Percentiles rank a stretch among this genome's conserved stretches.
These are phyloP conservation scores for Melampsora larici-populina DNA, from an alignment of 1,284 basidiomycete species.

Conservation along the genomic window DNA sequence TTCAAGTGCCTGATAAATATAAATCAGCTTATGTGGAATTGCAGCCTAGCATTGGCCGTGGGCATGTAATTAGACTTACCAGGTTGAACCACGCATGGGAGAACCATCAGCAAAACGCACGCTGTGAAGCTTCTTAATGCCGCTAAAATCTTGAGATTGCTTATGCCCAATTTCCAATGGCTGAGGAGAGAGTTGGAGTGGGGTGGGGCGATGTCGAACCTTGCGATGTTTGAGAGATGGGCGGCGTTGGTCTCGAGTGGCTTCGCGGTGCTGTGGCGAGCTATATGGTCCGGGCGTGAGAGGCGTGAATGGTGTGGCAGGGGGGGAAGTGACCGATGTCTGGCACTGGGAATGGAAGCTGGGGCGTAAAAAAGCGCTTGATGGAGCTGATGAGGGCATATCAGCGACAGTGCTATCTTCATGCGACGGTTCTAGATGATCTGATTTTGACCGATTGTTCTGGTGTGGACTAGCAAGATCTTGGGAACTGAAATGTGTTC, in stretches of 20 bases:
- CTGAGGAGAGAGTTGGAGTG: slow-evolving; percentile 16
- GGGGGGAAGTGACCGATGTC: slow-evolving; percentile 12
- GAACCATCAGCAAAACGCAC: slow-evolving; percentile 41
- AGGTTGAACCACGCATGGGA: slow-evolving; percentile 36
- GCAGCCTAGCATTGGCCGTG: neutral
- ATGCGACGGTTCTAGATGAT: neutral
- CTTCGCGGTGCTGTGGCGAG: slow-evolving; percentile 22
- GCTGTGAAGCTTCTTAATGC: slow-evolving; percentile 9
- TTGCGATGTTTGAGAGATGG: slow-evolving; percentile 18
- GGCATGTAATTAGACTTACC: slow-evolving; percentile 6
- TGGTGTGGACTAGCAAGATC: neutral
- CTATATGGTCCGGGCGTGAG: slow-evolving; percentile 31
- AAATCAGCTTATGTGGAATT: neutral
- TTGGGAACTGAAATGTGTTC: neutral
- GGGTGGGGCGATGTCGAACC: neutral
- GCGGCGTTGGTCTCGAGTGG: neutral
- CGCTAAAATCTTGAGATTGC: neutral
- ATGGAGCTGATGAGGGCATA: neutral
- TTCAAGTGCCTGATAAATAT: slow-evolving; percentile 21
- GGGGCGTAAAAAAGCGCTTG: neutral
- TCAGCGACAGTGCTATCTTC: neutral
- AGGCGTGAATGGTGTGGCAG: slow-evolving; percentile 9
- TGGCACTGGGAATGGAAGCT: neutral
- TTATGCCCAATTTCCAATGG: neutral
- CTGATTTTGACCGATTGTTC: slow-evolving; percentile 11